Base-by-base conservation (phyloP, 306 rosid genomes). In the Dryas alaskensis region DNA sequence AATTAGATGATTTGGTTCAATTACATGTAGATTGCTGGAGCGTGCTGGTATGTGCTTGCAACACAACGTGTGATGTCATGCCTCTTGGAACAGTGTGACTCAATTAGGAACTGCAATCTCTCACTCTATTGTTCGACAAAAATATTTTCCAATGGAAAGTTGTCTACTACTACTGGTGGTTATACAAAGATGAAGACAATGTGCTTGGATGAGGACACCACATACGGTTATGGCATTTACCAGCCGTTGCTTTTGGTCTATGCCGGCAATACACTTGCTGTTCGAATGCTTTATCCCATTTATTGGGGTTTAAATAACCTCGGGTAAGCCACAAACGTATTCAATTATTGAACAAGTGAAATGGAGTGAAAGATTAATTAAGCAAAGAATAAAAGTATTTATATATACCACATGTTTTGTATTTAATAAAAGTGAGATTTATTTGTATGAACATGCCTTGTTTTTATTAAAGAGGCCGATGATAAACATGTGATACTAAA, bases 271-370 rank as follows among this genome's bases (percentile, higher is more conserved):
- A 66, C 81, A 5, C 78, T 73, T 0, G 83, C 81, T 22, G 73
- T 70, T 31, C 61, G 51, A 39, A 54, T 79, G 73, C 78, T 83
- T n/a, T 83, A 79, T 63, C 86, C 86, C 40, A 42, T 83, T 1
- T 83, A 70, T 63, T 83, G 86, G 86, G 86, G 83, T 31, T 47
- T 83, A n/a, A 48, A 75, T 60, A 75, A 42, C 77, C 81, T 83
- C 16, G 27, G 81, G 86, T 82, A 65, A 62, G 16, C 1, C 4
- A 12, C 4, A 46, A 43, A 40, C 2, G 22, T 27, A 10, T 49
- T 68, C 13, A 62, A n/a, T 7, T 5, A 40, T 39, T 45, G 12
- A 48, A 10, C 11, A 7, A 48, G 13, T 48, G 52, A 8, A 48
- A 0, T 8, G 37, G 37, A 31, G 37, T 31, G 37, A 31, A 2